Evolutionary conservation across 176 grass and related monocot genomes (phyloP), one percentile per base, ranked within the genome.

Genomic region (Thinopyrum elongatum): DNA sequence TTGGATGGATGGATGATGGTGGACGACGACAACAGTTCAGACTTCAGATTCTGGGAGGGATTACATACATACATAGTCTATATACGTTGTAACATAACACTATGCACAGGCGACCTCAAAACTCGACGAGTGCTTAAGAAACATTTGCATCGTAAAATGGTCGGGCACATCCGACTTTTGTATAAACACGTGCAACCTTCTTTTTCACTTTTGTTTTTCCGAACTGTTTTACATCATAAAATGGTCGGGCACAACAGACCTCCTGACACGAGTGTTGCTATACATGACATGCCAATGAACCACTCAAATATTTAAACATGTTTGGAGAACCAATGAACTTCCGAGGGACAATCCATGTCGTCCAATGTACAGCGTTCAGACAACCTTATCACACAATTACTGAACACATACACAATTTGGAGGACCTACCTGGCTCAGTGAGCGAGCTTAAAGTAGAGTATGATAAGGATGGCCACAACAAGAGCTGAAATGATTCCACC

Each of bases 381-480:
- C 42, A 44, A 63, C 33, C 64, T 33, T 76, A 81, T 80, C 77
- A 89, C 81, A 93, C 76, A 92, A 78, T 90, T 84, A 81, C 81
- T 76, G 63, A 35, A 39, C 76, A 87, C 19, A 33, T 19, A 81
- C 31, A 30, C 31, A 30, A 27, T 17, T 80, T 76, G 29, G 70
- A 15, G 1, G 61, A 58, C 70, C 63, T 88, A 84, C 53, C 86
- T 58, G 77, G 66, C 80, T 80, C 81, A 95, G 65, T 76, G 78
- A 67, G 78, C 29, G 22, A 95, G 65, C 90, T 98, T 98, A 75
- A 94, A 92, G 80, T 95, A 98, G 58, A 98, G 83, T 61, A 98
- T 95, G 57, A 98, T 17, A 78, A 98, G 75, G 29, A 98, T 98
- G 55, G 95, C 91, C 82, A 98, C 63, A 69, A 86, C 86, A 25